Conservation (phyloP, 2,329 filamentous ascomycete genomes). For the Didymella pomorum region DNA sequence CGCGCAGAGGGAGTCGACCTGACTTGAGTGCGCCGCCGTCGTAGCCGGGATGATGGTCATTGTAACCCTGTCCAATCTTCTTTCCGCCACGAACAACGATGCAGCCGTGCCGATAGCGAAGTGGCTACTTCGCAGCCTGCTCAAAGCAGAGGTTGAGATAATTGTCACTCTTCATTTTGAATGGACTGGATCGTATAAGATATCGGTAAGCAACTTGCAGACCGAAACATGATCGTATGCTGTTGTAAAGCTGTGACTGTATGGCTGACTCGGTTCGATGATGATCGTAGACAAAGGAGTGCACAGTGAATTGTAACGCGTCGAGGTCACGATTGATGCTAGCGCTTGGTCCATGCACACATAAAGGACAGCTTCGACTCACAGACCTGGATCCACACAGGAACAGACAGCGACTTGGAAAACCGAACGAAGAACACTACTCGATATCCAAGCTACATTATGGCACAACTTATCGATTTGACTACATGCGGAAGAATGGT, state of each 20-base stretch:
- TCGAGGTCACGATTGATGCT: not conserved
- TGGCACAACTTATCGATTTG: not conserved
- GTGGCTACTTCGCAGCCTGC: not conserved
- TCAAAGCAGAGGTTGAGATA: not conserved
- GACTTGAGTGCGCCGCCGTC: not conserved
- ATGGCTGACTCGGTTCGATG: not conserved
- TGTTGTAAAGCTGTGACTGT: not conserved
- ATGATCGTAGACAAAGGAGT: not conserved
- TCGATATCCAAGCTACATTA: not conserved
- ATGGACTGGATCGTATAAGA: not conserved
- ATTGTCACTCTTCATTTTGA: not conserved
- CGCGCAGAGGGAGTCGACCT: not conserved
- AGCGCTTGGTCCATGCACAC: not conserved
- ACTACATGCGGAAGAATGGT: not conserved
- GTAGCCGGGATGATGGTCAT: not conserved
- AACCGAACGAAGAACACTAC: not conserved
- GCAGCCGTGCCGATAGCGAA: not conserved
- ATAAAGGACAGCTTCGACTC: not conserved
- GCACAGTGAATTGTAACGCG: not conserved
- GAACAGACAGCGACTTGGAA: not conserved
- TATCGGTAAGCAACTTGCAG: not conserved
- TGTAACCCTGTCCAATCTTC: not conserved
- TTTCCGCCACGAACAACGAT: not conserved
- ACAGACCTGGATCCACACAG: not conserved
- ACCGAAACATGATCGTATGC: not conserved